Evolutionary conservation across 495 filamentous ascomycete genomes (phyloP).

Genomic region (Niebla homalea): DNA sequence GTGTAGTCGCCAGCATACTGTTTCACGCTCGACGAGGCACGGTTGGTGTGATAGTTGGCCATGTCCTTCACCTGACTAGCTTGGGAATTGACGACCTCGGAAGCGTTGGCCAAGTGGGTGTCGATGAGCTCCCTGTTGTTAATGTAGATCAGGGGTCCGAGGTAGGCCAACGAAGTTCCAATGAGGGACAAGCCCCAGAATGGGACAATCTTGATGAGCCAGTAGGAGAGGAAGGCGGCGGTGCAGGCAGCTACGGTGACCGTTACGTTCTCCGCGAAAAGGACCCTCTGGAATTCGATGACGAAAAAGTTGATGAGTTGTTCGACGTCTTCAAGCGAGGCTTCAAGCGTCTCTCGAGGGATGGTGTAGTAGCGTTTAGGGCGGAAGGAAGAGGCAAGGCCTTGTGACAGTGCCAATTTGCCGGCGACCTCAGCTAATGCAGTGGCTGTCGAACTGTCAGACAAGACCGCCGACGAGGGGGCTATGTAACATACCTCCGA

Average conservation of each 20-base stretch:
- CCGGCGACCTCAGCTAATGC: constrained; percentile 66
- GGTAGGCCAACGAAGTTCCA: constrained; percentile 60
- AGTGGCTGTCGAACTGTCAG: constrained; percentile 45
- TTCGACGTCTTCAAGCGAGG: constrained; percentile 67
- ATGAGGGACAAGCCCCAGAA: constrained; percentile 84
- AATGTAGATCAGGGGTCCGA: constrained; percentile 81
- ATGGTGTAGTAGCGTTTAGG: constrained; percentile 89
- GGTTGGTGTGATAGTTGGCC: constrained; percentile 67
- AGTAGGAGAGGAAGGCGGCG: constrained; percentile 76
- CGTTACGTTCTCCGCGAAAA: constrained; percentile 87
- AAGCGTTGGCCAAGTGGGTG: constrained; percentile 56
- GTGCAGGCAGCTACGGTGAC: constrained; percentile 64
- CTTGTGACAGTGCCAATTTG: constrained; percentile 58
- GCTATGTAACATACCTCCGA: constrained; percentile 41
- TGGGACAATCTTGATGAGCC: constrained; percentile 83
- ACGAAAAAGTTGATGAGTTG: constrained; percentile 95
- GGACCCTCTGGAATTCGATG: constrained; percentile 86
- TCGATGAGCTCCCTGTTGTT: constrained; percentile 92
- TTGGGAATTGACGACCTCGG: constrained; percentile 65
- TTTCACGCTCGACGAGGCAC: constrained; percentile 63
- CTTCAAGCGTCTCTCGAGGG: constrained; percentile 69
- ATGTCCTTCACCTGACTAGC: constrained; percentile 67
- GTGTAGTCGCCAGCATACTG: constrained; percentile 74
- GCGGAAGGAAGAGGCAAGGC: constrained; percentile 74
- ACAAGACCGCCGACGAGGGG: constrained; percentile 7